Percentiles rank a stretch among this genome's conserved stretches.
Evolutionary conservation across 1,139 yeast species (phyloP).

Genomic region (Zygoascus hellenicus): DNA sequence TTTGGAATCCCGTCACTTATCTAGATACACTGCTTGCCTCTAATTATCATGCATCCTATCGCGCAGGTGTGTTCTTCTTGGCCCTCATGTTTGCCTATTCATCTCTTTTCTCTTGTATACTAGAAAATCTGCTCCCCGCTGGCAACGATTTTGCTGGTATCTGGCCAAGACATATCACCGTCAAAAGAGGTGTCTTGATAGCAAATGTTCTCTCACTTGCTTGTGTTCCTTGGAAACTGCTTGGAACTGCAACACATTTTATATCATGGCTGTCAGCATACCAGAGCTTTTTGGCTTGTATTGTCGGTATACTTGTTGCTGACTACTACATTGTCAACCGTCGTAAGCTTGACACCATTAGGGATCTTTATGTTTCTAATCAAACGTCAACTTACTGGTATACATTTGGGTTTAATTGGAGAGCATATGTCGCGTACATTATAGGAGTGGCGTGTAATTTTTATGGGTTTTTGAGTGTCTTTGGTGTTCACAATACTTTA

Average conservation of each 20-base stretch:
- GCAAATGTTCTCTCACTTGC: conserved; percentile 39
- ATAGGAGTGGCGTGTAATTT: conserved; percentile 47
- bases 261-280: conserved; percentile 43
- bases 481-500: conserved; percentile 22
- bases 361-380: conserved; percentile 40
- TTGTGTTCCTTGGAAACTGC: conserved; percentile 45
- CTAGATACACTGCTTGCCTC: conserved; percentile 39
- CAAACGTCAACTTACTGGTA: conserved; percentile 38
- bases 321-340: conserved; percentile 40
- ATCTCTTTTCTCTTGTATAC: conserved; percentile 43
- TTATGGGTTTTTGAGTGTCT: conserved; percentile 67
- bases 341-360: conserved; percentile 36
- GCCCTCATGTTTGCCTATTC: conserved; percentile 43
- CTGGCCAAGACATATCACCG: conserved; percentile 44
- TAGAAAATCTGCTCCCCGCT: conserved; percentile 48
- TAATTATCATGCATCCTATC: conserved; percentile 15
- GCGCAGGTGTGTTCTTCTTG: conserved; percentile 41
- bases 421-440: conserved; percentile 40
- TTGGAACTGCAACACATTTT: conserved; percentile 51
- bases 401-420: conserved; percentile 39
- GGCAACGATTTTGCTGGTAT: conserved; percentile 49
- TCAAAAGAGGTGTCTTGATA: conserved; percentile 46
- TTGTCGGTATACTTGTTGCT: conserved; percentile 40
- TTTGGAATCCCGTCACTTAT: conserved; percentile 42
- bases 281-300: conserved; percentile 44